A percentile compares a stretch with the other conserved stretches of the same genome.
phyloP scores from a whole-genome alignment of 305 asterid genomes.

The Vinca major region DNA sequence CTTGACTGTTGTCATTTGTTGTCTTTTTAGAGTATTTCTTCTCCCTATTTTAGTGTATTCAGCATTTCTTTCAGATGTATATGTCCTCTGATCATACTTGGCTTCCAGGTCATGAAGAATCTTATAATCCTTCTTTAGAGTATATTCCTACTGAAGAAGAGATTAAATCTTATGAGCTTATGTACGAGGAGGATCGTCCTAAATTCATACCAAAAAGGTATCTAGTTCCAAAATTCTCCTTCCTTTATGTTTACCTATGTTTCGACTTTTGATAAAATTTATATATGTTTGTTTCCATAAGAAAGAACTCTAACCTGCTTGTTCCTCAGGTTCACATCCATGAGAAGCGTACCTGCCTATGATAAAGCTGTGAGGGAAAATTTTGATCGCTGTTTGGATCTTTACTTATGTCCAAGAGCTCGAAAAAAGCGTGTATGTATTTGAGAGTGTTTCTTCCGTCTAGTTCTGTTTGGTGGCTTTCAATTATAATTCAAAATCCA shows the following conservation, averaged over 20 bases:
- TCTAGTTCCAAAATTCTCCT: slow-evolving; percentile 9
- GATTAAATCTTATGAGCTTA: slow-evolving; percentile 70
- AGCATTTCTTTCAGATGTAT: background rate
- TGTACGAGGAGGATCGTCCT: slow-evolving; percentile 94
- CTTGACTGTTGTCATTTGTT: background rate
- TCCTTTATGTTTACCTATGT: slow-evolving; percentile 11
- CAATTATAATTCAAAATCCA: background rate
- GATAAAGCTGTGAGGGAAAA: slow-evolving; percentile 67
- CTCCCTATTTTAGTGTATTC: background rate
- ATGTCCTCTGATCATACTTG: slow-evolving; percentile 17
- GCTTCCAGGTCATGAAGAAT: slow-evolving; percentile 88
- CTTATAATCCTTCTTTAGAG: slow-evolving; percentile 83
- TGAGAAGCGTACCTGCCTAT: slow-evolving; percentile 87
- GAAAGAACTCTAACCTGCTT: slow-evolving; percentile 2
- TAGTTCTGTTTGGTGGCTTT: background rate
- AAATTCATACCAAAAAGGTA: slow-evolving; percentile 83
- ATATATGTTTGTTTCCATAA: background rate
- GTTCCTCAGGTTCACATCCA: slow-evolving; percentile 47
- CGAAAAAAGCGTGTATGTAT: slow-evolving; percentile 78
- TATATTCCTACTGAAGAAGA: slow-evolving; percentile 95
- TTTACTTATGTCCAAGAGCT: slow-evolving; percentile 78
- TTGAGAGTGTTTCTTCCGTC: background rate
- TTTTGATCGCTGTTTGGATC: slow-evolving; percentile 93
- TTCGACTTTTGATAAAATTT: background rate
- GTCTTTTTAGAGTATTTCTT: slow-evolving; percentile 7